Evolutionary conservation across 176 grass and related monocot genomes (phyloP), one percentile per base, ranked within the genome.

Genomic region (Elaeis guineensis): DNA sequence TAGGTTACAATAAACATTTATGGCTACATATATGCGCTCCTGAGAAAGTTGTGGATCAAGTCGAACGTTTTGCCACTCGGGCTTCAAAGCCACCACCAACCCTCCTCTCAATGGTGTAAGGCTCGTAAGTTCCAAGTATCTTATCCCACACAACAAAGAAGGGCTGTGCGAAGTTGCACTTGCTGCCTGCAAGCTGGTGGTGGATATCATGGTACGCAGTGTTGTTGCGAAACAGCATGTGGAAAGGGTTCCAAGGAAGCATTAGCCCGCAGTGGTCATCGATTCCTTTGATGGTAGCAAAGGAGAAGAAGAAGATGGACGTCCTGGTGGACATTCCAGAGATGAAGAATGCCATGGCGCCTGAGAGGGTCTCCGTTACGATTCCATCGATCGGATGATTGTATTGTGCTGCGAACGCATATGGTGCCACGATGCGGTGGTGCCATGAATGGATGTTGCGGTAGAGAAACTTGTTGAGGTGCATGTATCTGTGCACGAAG

Each of bases 401-500:
- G 80, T 89, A 89, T 76, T 83, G 80, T 60, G 85, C 80, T 32
- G 80, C 80, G 69, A 73, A 89, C 63, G 80, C 85, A 72, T 89
- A 89, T 0, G 85, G 85, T 5, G 85, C 85, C 0, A 52, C 69
- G 28, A 83, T 57, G 44, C 77, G 85, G 69, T 89, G 85, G 72
- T 89, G 85, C 85, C 85, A 70, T 72, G 85, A 89, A 68, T 83
- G 80, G 76, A 83, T 79, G 0, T 72, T 80, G 0, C 79, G 79
- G 76, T 82, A 88, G 62, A 83, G 22, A 76, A 54, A 76, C 11
- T 24, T 52, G 35, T 58, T 82, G 18, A 64, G 71, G 85, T 88
- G 79, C 85, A 88, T 83, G 6, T 55, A 69, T 15, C 85, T 49
- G 79, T 88, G 79, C 67, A 65, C 55, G 50, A 83, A 65, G 72